phyloP scores from a whole-genome alignment of 73 alveolate species.

The Loxodes magnus region DNA sequence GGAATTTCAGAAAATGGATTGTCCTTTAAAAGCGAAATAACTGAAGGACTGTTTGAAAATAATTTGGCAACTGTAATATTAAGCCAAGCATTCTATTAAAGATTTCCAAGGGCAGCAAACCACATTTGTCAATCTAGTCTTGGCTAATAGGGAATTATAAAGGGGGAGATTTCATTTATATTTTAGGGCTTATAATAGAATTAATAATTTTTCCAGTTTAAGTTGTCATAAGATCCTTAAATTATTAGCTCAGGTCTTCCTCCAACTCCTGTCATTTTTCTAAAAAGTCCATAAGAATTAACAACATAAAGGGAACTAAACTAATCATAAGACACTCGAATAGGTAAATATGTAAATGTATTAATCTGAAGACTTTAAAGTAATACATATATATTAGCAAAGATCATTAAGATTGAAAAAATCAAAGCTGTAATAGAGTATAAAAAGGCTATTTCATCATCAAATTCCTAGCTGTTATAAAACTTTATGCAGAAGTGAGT shows the following conservation, averaged over 20 bases:
- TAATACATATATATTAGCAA: conserved; percentile 28
- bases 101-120: conserved; percentile 53
- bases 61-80: conserved; percentile 20
- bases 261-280: conserved; percentile 78
- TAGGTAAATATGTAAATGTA: conserved; percentile 1
- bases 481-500: too few species aligned
- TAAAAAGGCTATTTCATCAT: not conserved
- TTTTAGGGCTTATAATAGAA: conserved; percentile 60
- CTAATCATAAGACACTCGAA: not conserved
- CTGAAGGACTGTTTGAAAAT: conserved; percentile 17
- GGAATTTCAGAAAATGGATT: conserved; percentile 46
- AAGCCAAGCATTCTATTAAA: conserved; percentile 13
- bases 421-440: not conserved
- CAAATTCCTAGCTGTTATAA: too few species aligned
- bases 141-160: conserved; percentile 70
- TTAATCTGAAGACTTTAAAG: not conserved
- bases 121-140: conserved; percentile 80
- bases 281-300: conserved; percentile 61
- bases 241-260: conserved; percentile 76
- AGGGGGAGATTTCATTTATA: conserved; percentile 13
- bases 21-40: conserved; percentile 1
- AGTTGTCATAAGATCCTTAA: conserved; percentile 48
- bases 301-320: conserved; percentile 22
- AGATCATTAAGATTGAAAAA: conserved; percentile 14
- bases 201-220: conserved; percentile 44